Conservation (phyloP, 805 yeast genomes). For the Starmera dryadoides region DNA sequence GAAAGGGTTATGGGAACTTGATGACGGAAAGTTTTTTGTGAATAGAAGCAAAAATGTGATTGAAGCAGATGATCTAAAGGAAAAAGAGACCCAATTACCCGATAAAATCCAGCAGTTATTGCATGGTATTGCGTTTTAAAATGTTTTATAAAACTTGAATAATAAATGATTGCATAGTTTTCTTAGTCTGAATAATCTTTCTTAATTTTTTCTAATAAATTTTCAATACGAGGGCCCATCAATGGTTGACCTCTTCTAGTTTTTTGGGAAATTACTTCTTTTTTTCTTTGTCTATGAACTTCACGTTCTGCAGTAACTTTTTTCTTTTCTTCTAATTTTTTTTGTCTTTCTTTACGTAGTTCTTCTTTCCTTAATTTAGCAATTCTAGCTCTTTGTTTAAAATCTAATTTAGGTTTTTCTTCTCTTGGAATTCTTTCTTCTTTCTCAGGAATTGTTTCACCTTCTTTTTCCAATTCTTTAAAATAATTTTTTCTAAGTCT, state of each 20-base stretch:
- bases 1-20: constrained; percentile 17
- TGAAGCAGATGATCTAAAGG: constrained; percentile 9
- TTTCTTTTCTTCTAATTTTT: constrained; percentile 34
- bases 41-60: constrained; percentile 8
- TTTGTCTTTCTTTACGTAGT: constrained; percentile 22
- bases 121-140: not conserved
- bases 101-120: constrained; percentile 4
- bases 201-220: constrained; percentile 70
- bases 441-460: constrained; percentile 44
- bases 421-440: constrained; percentile 9
- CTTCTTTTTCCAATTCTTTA: constrained; percentile 71
- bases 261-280: constrained; percentile 38
- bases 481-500: constrained; percentile 75
- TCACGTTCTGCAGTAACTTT: constrained; percentile 31
- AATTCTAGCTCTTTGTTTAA: constrained; percentile 28
- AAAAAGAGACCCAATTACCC: constrained; percentile 3
- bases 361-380: constrained; percentile 27
- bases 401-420: constrained; percentile 21
- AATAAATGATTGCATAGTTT: too few species aligned
- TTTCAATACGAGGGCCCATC: constrained; percentile 84
- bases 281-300: constrained; percentile 34
- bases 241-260: constrained; percentile 81
- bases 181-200: constrained; percentile 28
- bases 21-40: constrained; percentile 6
- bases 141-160: constrained; percentile 4